A percentile compares a stretch with the other conserved stretches of the same genome.
Conservation (phyloP, 169 alveolate genomes). For the Cryptosporidium ubiquitum region DNA sequence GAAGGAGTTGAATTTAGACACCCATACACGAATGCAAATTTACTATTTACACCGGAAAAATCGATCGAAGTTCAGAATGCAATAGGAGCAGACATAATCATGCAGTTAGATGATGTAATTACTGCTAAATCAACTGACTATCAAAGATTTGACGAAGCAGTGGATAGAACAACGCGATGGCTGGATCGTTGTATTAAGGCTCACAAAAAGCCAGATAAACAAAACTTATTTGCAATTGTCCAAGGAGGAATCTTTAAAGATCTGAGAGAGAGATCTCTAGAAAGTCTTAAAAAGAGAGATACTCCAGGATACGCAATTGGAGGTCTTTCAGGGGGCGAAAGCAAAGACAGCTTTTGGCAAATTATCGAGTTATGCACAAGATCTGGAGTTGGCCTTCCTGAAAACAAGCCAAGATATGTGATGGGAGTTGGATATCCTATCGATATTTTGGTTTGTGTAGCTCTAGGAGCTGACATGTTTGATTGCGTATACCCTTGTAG, state of each 20-base stretch:
- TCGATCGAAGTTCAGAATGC: conserved; percentile 92
- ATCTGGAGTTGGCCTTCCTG: conserved; percentile 81
- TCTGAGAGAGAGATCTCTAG: conserved; percentile 87
- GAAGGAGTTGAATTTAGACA: conserved; percentile 95
- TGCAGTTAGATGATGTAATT: conserved; percentile 99
- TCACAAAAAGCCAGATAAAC: conserved; percentile 89
- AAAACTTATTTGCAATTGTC: conserved; percentile 95
- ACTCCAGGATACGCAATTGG: conserved; percentile 99
- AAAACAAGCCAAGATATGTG: conserved; percentile 91
- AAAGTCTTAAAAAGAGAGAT: conserved; percentile 85
- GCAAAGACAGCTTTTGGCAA: conserved; percentile 93
- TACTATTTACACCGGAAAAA: conserved; percentile 95
- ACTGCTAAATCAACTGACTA: conserved; percentile 81
- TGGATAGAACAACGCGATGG: conserved; percentile 94
- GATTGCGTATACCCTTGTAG: conserved; percentile 99
- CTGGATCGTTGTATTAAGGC: conserved; percentile 96
- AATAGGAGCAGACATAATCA: conserved; percentile 96
- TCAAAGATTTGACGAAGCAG: conserved; percentile 77
- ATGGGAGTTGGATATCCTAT: conserved; percentile 99
- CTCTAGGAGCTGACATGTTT: conserved; percentile 99
- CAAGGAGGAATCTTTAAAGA: conserved; percentile 95
- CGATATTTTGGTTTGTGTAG: conserved; percentile 94
- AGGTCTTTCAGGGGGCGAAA: conserved; percentile 99
- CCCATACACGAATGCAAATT: conserved; percentile 83
- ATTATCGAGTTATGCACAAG: conserved; percentile 88